Percentiles rank a stretch among this genome's conserved stretches.
phyloP scores from a whole-genome alignment of 2,329 filamentous ascomycete species.

The Anthostomella pinea region DNA sequence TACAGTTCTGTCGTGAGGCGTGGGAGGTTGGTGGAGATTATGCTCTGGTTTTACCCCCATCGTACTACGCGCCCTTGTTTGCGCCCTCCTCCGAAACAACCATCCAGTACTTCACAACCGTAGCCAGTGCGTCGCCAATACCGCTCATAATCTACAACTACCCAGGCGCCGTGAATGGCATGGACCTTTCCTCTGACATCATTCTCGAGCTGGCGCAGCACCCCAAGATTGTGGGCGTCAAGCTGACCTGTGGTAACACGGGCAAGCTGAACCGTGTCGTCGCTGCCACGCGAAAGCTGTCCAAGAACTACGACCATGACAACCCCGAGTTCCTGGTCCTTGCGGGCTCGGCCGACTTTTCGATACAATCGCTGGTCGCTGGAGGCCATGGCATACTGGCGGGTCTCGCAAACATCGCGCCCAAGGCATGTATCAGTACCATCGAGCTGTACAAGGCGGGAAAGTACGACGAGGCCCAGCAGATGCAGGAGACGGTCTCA shows the following conservation, averaged over 20 bases:
- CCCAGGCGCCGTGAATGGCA: conserved; percentile 59
- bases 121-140: conserved; percentile 61
- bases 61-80: conserved; percentile 70
- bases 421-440: conserved; percentile 61
- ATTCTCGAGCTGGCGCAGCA: conserved; percentile 59
- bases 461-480: conserved; percentile 56
- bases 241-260: conserved; percentile 69
- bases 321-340: conserved; percentile 62
- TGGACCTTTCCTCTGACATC: conserved; percentile 63
- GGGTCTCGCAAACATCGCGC: conserved; percentile 69
- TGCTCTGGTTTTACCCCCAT: conserved; percentile 71
- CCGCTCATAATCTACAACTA: conserved; percentile 70
- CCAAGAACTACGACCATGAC: conserved; percentile 31
- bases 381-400: conserved; percentile 71
- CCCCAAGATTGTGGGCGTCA: conserved; percentile 65
- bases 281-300: conserved; percentile 50
- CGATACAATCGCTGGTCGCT: conserved; percentile 64
- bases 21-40: conserved; percentile 69
- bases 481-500: conserved; percentile 63
- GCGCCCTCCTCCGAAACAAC: conserved; percentile 59
- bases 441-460: conserved; percentile 59
- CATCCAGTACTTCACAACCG: conserved; percentile 62
- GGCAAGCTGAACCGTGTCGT: conserved; percentile 65
- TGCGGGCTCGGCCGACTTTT: conserved; percentile 71
- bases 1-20: conserved; percentile 67